Percentiles rank a stretch among this genome's conserved stretches.
Conservation (phyloP, 192 early-diverging fungal genomes). For the Backusella sp. region DNA sequence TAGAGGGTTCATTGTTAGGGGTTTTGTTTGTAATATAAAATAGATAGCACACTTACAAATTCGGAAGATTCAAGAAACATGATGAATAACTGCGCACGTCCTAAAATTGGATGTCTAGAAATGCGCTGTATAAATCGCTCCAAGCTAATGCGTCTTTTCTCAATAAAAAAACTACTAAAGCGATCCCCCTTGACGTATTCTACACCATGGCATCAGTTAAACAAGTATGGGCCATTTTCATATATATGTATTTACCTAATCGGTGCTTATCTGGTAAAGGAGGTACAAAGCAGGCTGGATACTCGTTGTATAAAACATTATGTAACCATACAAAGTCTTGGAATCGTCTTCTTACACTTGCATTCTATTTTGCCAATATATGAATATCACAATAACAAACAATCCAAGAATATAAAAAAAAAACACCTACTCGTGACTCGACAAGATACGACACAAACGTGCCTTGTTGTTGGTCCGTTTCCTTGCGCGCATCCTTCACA, state of each 20-base stretch:
- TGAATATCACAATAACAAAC: slow-evolving; percentile 25
- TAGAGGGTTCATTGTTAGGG: not conserved
- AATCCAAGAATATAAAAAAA: too few relatives aligned
- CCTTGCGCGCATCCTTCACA: slow-evolving; percentile 84
- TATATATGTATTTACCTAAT: slow-evolving; percentile 52
- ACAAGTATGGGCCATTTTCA: too few relatives aligned
- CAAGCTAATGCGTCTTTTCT: slow-evolving; percentile 73
- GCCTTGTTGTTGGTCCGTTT: slow-evolving; percentile 79
- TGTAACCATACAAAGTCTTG: slow-evolving; percentile 95
- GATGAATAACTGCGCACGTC: slow-evolving; percentile 62
- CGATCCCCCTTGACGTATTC: slow-evolving; percentile 96
- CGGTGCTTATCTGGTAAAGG: slow-evolving; percentile 93
- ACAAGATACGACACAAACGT: slow-evolving; percentile 87
- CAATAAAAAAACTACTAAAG: slow-evolving; percentile 89
- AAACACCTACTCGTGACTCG: slow-evolving; percentile 60
- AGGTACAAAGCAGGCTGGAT: slow-evolving; percentile 80
- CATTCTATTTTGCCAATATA: slow-evolving; percentile 35
- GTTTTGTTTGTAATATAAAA: not conserved
- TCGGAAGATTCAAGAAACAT: slow-evolving; percentile 86
- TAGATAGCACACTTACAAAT: slow-evolving; percentile 46
- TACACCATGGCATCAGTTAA: slow-evolving; percentile 9
- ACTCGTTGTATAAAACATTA: slow-evolving; percentile 68
- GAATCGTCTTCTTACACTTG: slow-evolving; percentile 82
- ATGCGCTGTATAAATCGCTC: slow-evolving; percentile 84
- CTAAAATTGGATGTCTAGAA: slow-evolving; percentile 80